Conservation (phyloP, 768 basidiomycete species). For the Solioccasus polychromus region DNA sequence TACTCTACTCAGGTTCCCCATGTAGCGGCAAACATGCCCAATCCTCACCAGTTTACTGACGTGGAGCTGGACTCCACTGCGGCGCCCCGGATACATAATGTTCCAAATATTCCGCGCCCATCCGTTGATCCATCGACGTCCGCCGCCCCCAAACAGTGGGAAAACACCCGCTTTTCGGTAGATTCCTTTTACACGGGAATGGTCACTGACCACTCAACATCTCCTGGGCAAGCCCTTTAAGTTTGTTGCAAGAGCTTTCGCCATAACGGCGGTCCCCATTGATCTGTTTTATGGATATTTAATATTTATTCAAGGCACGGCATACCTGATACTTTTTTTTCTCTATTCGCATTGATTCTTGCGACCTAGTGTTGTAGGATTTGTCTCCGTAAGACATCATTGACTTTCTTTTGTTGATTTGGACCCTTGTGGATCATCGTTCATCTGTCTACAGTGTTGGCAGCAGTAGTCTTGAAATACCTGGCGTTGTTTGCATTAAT, state of each 20-base stretch:
- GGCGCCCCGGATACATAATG: neutral
- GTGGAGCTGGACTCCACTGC: constrained; percentile 11
- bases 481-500: no score
- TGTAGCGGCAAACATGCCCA: constrained; percentile 9
- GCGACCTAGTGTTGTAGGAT: constrained; percentile 1
- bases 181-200: constrained; percentile 32
- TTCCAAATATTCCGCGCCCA: constrained; percentile 16
- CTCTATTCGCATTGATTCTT: constrained; percentile 4
- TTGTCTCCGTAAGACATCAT: constrained; percentile 1
- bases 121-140: constrained; percentile 4
- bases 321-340: constrained; percentile 4
- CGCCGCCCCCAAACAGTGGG: constrained; percentile 5
- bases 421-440: neutral
- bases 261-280: neutral
- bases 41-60: constrained; percentile 10
- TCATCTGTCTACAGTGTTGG: no score
- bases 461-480: no score
- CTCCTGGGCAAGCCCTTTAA: constrained; percentile 19
- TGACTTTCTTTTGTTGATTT: neutral
- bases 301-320: constrained; percentile 5
- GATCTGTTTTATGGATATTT: constrained; percentile 23
- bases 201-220: constrained; percentile 1
- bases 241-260: constrained; percentile 3
- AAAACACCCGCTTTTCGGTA: constrained; percentile 19
- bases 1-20: constrained; percentile 24